Evolutionary conservation across 2,329 filamentous ascomycete species (phyloP), one percentile per base, ranked within the genome.

Genomic region (Aciculosporium take): DNA sequence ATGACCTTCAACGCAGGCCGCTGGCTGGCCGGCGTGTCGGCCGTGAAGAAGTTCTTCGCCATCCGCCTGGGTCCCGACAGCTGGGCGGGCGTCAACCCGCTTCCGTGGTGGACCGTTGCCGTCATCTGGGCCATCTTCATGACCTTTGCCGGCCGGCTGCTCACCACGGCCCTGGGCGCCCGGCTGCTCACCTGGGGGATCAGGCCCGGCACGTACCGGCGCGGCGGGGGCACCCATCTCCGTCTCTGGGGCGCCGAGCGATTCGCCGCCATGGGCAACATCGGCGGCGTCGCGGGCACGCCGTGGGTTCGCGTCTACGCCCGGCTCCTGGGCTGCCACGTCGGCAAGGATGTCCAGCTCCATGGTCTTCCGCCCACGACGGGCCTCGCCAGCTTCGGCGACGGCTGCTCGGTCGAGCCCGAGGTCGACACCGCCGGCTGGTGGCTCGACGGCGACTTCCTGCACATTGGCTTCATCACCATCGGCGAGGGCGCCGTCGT

Each of bases 401-500:
- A 45, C 7, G 45, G 43, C 9, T 48, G 48, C 12, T 45, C 46
- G 4, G 25, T 51, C 1, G 49, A 51, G 38, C 46, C 49, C 7
- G 49, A 51, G 20, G 48, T 42, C n/a, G 49, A 51, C 28, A 32
- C 44, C 12, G 41, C 44, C 4, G 49, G 49, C 5, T 51, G 47
- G 48, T 51, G 49, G 49, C 43, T 51, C 34, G 49, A 51, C 15
- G 49, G 49, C n/a, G 48, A 50, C 23, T 28, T 35, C n/a, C 34
- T 51, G 25, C 49, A 49, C 24, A 43, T 51, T 12, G 49, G 49
- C 3, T 30, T 36, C 23, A 17, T 49, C 20, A 42, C 42, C 8
- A 41, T 51, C 6, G 46, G 49, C 1, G 44, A 45, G 28, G 45
- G 49, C 18, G 49, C 49, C 5, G 31, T 43, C 15, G 46, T 51